Evolutionary conservation across 176 grass and related monocot genomes (phyloP), one percentile per base, ranked within the genome.

Genomic region (Oryza rufipogon): DNA sequence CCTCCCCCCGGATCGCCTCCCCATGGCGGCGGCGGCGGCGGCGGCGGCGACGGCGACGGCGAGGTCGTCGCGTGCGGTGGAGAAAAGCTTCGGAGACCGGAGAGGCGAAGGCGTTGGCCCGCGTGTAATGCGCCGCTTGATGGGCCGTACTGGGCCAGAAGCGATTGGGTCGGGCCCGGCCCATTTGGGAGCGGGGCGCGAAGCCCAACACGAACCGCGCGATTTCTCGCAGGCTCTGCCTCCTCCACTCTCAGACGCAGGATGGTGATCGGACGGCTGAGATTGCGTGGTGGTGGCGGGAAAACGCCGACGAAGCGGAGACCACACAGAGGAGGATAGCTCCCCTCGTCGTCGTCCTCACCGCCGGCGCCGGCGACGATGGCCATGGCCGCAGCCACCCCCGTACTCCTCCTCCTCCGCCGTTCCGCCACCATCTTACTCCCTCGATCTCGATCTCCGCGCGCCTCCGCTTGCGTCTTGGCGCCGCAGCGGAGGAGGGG

Each of bases 1-100:
- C 93, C 86, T 87, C 80, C 87, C 79, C 23, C 93, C 91, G 48
- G 89, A 92, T 84, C 91, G 87, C 89, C 71, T 95, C 87, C 87
- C 89, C 96, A 99, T 99, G 81, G 70, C 6, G n/a, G 42, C 51
- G 64, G 11, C 58, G 34, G 61, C 45, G 20, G 9, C 7, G 54
- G 32, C 64, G 46, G 9, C 48, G 77, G 25, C 44, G 83, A 46
- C 63, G 64, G 25, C 44, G 83, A 46, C 63, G 64, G 63, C 26
- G 48, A 32, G 36, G 80, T 45, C 22, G 80, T 72, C 28, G 66
- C 30, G 85, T 61, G 58, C 41, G 41, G 30, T 19, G 78, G 52
- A 28, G 30, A 20, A 76, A 64, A 33, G 56, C 6, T 22, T 6
- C 0, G 19, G 20, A 61, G 56, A 11, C 58, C 14, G 13, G 10